These are phyloP conservation scores for Uronychia setigera DNA, from an alignment of 73 alveolate genomes.

Conservation along the genomic window DNA sequence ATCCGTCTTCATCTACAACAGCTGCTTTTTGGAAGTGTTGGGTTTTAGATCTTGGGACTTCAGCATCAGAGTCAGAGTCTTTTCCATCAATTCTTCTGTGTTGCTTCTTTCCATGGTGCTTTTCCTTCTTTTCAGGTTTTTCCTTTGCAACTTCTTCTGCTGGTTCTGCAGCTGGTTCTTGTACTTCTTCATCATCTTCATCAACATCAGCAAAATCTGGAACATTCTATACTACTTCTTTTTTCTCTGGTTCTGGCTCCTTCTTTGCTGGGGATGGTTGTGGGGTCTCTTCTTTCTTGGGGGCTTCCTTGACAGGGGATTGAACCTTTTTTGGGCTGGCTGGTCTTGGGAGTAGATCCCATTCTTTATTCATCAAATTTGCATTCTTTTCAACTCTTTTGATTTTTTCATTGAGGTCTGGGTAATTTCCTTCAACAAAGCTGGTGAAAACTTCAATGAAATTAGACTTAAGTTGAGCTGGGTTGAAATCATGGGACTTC, in stretches of 20 bases:
- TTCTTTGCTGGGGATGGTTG: slow-evolving; percentile 17
- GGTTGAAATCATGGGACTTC: slow-evolving; percentile 2
- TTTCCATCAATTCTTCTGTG: too few species aligned
- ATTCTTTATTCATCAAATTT: too few species aligned
- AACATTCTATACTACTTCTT: too few species aligned
- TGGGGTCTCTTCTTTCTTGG: slow-evolving; percentile 29
- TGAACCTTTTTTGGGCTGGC: too few species aligned
- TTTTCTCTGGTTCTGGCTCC: too few species aligned
- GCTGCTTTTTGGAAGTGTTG: background rate
- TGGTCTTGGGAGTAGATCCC: too few species aligned
- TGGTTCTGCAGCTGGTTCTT: slow-evolving; percentile 12
- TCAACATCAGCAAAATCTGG: too few species aligned
- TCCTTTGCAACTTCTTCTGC: slow-evolving; percentile 10
- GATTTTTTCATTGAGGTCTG: background rate
- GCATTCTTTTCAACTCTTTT: slow-evolving; percentile 3
- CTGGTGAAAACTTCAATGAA: slow-evolving; percentile 28
- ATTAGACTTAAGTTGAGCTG: slow-evolving; percentile 11
- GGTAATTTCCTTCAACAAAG: background rate
- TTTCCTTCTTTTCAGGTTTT: background rate
- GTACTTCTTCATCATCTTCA: background rate
- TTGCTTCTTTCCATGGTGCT: background rate
- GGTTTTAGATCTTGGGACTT: too few species aligned
- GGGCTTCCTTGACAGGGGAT: slow-evolving; percentile 6
- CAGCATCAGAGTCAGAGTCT: background rate
- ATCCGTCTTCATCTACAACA: slow-evolving; percentile 12